A percentile compares a stretch with the other conserved stretches of the same genome.
These are phyloP conservation scores for Gossypium lobatum DNA, from an alignment of 441 rosid species.

Conservation along the genomic window DNA sequence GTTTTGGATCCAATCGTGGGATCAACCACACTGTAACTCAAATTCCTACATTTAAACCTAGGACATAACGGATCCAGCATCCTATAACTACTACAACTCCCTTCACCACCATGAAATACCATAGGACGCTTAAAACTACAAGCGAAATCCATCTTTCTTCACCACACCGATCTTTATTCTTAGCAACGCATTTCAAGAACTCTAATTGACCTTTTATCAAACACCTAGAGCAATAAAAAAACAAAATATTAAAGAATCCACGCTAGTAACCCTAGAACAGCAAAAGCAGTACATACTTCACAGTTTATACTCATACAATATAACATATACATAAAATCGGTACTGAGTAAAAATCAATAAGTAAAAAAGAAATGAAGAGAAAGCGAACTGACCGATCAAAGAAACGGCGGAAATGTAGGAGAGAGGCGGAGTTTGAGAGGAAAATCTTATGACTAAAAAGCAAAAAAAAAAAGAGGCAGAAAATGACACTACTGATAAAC, in stretches of 20 bases:
- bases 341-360: neutral
- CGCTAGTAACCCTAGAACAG: neutral
- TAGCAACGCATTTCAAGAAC: slow-evolving; percentile 19
- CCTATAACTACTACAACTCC: slow-evolving; percentile 24
- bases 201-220: slow-evolving; percentile 33
- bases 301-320: neutral
- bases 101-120: slow-evolving; percentile 32
- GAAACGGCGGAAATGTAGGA: slow-evolving; percentile 8
- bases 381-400: slow-evolving; percentile 32
- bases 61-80: slow-evolving; percentile 25
- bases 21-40: slow-evolving; percentile 30
- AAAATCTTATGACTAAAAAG: neutral
- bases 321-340: neutral
- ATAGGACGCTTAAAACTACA: slow-evolving; percentile 38
- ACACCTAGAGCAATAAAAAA: slow-evolving; percentile 30
- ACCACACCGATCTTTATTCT: slow-evolving; percentile 20
- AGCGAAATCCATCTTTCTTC: slow-evolving; percentile 67
- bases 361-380: neutral
- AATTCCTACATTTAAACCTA: slow-evolving; percentile 33
- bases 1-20: slow-evolving; percentile 25
- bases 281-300: neutral
- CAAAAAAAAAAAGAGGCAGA: neutral
- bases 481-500: slow-evolving; percentile 4
- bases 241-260: neutral
- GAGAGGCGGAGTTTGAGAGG: slow-evolving; percentile 26